Base-by-base conservation (phyloP, 176 grass and related monocot genomes). In the Carex cristatella region DNA sequence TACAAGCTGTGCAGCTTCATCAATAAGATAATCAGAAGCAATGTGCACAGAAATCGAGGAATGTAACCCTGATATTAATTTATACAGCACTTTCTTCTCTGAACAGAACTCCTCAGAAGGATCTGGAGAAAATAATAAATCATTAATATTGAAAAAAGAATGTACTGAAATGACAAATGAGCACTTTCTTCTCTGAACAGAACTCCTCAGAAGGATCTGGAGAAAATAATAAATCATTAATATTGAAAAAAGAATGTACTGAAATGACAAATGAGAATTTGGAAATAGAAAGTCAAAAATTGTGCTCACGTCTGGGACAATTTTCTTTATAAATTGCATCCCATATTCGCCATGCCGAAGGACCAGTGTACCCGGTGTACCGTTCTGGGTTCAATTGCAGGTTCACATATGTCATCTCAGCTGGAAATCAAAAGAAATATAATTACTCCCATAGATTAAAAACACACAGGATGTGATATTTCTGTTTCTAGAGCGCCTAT, bases 31-130 rank as follows among this genome's bases (percentile, higher is more conserved):
- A 80, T 92, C 91, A 82, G 91, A 95, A 80, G 97, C 93, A 90
- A 99, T 99, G 66, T 99, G 97, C 77, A 96, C 91, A 84, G 97
- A 99, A 88, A 99, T 99, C 79, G 93, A 99, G 7, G 97, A 95
- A 89, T 99, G 97, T 80, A 99, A 56, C 57, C 97, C 93, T 38
- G 97, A 96, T 85, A 99, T 99, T 61, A 99, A 87, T 86, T 99
- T 96, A 86, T 92, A 96, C 81, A 99, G 38, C 7, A 88, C 90
- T 86, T 94, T 96, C 85, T 92, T 91, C 91, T 96, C 97, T 69
- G 93, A 85, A 66, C 97, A 99, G 67, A 92, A 61, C 85, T 96
- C 91, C 49, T n/a, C n/a, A n/a, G 91, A 95, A 83, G 97, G 93
- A 92, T 99, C 93, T 96, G 90, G 87, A 76, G 32, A 86, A 54